A percentile compares a stretch with the other conserved stretches of the same genome.
phyloP scores from a whole-genome alignment of 2,329 filamentous ascomycete species.

The Curvularia verruculosa region DNA sequence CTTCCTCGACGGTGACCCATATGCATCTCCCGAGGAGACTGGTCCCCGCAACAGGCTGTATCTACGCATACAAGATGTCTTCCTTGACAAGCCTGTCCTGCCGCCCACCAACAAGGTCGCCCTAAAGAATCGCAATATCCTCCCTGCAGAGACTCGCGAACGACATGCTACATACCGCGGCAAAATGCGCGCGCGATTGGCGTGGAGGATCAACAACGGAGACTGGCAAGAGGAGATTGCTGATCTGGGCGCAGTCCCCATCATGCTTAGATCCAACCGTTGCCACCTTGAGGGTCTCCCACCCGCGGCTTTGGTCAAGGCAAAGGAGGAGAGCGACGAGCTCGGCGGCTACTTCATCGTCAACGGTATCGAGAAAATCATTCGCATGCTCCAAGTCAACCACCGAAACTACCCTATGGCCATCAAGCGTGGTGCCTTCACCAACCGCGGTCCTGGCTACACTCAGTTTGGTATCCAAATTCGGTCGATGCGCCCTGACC shows the following conservation, averaged over 20 bases:
- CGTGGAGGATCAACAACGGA: constrained; percentile 85
- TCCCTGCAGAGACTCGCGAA: constrained; percentile 92
- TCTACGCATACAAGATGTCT: constrained; percentile 79
- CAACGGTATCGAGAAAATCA: constrained; percentile 61
- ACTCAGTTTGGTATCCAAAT: constrained; percentile 90
- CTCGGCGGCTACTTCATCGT: constrained; percentile 96
- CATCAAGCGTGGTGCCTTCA: constrained; percentile 88
- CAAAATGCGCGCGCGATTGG: constrained; percentile 79
- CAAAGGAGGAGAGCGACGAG: constrained; percentile 95
- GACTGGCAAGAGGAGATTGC: constrained; percentile 81
- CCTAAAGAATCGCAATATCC: constrained; percentile 78
- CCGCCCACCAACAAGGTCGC: constrained; percentile 84
- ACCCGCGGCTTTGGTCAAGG: constrained; percentile 79
- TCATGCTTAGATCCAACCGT: constrained; percentile 74
- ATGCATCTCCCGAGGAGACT: constrained; percentile 60
- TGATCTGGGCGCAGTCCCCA: constrained; percentile 85
- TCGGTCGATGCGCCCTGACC: constrained; percentile 91
- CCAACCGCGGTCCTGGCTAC: constrained; percentile 83
- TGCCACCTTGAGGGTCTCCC: constrained; percentile 89
- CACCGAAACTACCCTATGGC: constrained; percentile 94
- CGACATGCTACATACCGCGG: constrained; percentile 90
- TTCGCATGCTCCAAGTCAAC: constrained; percentile 52
- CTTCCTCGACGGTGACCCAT: constrained; percentile 78
- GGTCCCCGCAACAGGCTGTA: constrained; percentile 74
- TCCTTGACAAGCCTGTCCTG: constrained; percentile 79